Percentiles rank a stretch among this genome's conserved stretches.
phyloP scores from a whole-genome alignment of 352 stramenopile genomes.

The Globisporangium mamillatum region DNA sequence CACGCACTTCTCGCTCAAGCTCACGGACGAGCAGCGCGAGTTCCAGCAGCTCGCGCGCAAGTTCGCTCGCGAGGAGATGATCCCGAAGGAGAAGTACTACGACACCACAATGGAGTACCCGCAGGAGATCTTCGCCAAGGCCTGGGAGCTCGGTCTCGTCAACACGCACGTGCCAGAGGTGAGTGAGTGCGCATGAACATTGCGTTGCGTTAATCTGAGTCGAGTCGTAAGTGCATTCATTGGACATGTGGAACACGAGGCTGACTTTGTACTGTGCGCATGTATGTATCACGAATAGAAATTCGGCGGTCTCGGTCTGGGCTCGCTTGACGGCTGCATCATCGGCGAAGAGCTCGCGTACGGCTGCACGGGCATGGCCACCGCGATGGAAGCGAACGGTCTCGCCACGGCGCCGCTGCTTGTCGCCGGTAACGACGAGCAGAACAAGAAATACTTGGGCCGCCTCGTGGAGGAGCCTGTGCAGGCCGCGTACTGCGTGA shows the following conservation, averaged over 20 bases:
- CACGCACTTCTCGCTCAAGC: conserved; percentile 66
- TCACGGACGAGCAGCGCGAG: conserved; percentile 86
- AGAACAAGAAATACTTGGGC: conserved; percentile 88
- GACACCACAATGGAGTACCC: conserved; percentile 87
- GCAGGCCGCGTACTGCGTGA: conserved; percentile 89
- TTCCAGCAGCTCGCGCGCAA: conserved; percentile 86
- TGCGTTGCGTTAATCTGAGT: not conserved
- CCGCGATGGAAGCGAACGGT: conserved; percentile 89
- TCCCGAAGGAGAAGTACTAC: conserved; percentile 80
- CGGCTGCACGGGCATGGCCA: conserved; percentile 89
- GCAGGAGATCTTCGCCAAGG: conserved; percentile 86
- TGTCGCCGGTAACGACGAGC: conserved; percentile 73
- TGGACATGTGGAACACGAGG: not conserved
- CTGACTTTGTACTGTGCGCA: not conserved
- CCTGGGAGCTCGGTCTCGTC: conserved; percentile 85
- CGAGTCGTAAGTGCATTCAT: too few species aligned
- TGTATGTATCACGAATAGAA: conserved; percentile 20
- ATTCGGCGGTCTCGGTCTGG: conserved; percentile 79
- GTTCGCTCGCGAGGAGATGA: conserved; percentile 90
- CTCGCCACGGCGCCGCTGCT: conserved; percentile 82
- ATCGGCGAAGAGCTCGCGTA: conserved; percentile 90
- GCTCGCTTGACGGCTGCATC: conserved; percentile 78
- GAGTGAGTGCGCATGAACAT: not conserved
- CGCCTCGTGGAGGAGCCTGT: conserved; percentile 78
- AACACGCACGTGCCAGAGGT: conserved; percentile 84